Base-by-base conservation (phyloP, 2,329 filamentous ascomycete species). In the Penicillium sp. region DNA sequence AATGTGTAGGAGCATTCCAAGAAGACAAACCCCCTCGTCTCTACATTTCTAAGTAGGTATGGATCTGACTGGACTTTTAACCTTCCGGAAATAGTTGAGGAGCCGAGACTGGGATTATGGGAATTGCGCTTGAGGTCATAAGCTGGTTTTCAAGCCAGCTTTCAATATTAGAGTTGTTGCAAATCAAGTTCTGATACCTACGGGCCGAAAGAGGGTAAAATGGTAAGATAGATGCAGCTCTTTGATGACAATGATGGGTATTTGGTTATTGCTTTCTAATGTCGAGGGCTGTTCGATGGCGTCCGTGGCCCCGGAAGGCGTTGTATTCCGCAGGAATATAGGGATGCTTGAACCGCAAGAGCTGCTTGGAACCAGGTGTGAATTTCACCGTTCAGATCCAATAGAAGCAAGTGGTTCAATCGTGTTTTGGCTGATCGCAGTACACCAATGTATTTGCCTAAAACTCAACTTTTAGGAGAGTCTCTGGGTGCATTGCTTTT, bases 1-100 rank as follows among this genome's bases (percentile, higher is more conserved):
- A 70, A 68, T n/a, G 60, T 19, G n/a, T 7, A 39, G 19, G 39
- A 8, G 19, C 70, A 7, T 79, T 78, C 61, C 79, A 76, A 6
- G 49, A 76, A 5, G 46, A 61, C 5, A 70, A 72, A 38, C 72
- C 74, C 55, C 60, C 59, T 6, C 59, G 61, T 13, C 39, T 76
- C 43, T 65, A 69, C 23, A 34, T 52, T 6, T 60, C 73, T 33
- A 73, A 74, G 65, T 60, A 69, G 52, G 61, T 65, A 25, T 71
- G 65, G 71, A 75, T 52, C 70, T 69, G 0, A 61, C 60, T 11
- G 66, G 66, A 11, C 53, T 75, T 16, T 73, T 72, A 39, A 65
- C 66, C 21, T 50, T 58, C 15, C 55, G 63, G 9, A 67, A 59
- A 23, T 62, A 59, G 2, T 67, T 70, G 5, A 63, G 67, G 5